Evolutionary conservation across 192 early-diverging fungal genomes (phyloP), one percentile per base, ranked within the genome.

Genomic region (Backusella morwellensis): DNA sequence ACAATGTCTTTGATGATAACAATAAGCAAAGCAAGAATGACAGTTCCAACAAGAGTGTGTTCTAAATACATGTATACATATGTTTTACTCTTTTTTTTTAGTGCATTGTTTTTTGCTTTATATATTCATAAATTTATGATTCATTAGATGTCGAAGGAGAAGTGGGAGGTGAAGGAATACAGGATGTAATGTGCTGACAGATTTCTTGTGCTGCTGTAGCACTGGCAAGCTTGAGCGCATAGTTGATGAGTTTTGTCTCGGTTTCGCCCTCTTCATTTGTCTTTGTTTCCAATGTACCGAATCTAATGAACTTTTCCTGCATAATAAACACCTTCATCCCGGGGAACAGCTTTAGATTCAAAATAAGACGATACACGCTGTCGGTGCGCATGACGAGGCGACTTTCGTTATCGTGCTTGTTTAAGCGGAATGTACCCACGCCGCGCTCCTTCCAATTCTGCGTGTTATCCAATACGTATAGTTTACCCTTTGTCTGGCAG

Each of bases 381-480:
- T 86, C 85, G 8, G 85, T 74, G 26, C 85, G 80, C 85, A 86
- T 86, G 7, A 86, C 78, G 32, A 83, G 47, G 23, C 79, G 77
- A 19, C n/a, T 32, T 0, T 72, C 44, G 17, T 50, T 52, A 26
- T 66, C 72, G 3, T 41, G 71, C 35, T 38, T 68, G 47, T 85
- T 83, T 47, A 86, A 70, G 36, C 75, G 75, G 34, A 86, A 66
- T n/a, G 72, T 82, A 36, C 85, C 85, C 14, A 76, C 74, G 7
- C 85, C 85, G 52, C 85, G 78, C 63, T 86, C 85, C 52, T 84
- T 86, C 80, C 80, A 84, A 41, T 77, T 70, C 0, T 40, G 40
- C 1, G 15, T 29, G 12, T 14, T 73, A 56, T 86, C 85, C 70
- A 86, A 54, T 0, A 74, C 78, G 68, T 78, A 72, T 66, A 86